Evolutionary conservation across 2,329 filamentous ascomycete genomes (phyloP).

Genomic region (Fusarium sp.): DNA sequence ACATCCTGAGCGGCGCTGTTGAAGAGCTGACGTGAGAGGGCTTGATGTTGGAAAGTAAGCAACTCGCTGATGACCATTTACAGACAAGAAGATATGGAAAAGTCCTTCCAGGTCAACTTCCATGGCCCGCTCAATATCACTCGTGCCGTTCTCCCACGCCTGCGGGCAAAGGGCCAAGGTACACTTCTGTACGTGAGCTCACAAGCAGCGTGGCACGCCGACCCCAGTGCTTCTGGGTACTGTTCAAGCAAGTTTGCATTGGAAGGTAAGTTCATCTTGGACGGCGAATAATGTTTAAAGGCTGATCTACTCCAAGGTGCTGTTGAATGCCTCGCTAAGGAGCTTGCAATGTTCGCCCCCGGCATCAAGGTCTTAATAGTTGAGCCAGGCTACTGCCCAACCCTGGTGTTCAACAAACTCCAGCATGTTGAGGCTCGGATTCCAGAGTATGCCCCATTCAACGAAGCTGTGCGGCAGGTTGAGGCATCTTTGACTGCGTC

Average conservation of each 20-base stretch:
- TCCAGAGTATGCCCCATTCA: conserved; percentile 48
- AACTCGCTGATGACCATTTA: not conserved
- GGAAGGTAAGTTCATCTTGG: conserved; percentile 38
- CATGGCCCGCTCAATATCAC: conserved; percentile 53
- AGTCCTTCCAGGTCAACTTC: conserved; percentile 51
- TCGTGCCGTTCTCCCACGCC: conserved; percentile 48
- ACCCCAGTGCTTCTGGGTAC: conserved; percentile 48
- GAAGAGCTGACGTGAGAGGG: conserved; percentile 41
- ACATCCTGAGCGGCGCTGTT: conserved; percentile 38
- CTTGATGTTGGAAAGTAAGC: fast-evolving
- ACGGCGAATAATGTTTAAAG: no score
- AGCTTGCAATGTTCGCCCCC: conserved; percentile 35
- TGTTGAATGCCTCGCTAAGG: conserved; percentile 43
- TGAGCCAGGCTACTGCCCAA: conserved; percentile 56
- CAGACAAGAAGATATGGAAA: conserved; percentile 43
- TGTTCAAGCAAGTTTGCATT: conserved; percentile 49
- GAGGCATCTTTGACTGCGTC: conserved; percentile 42
- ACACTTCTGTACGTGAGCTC: conserved; percentile 52
- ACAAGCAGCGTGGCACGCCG: conserved; percentile 49
- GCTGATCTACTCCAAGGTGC: conserved; percentile 25
- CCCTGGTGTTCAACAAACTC: conserved; percentile 53
- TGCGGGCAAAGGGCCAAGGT: conserved; percentile 47
- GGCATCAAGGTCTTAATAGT: conserved; percentile 53
- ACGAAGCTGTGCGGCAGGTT: conserved; percentile 36
- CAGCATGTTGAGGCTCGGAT: conserved; percentile 42